These are phyloP conservation scores for Dissophora globulifera DNA, from an alignment of 192 early-diverging fungal species.

Conservation along the genomic window DNA sequence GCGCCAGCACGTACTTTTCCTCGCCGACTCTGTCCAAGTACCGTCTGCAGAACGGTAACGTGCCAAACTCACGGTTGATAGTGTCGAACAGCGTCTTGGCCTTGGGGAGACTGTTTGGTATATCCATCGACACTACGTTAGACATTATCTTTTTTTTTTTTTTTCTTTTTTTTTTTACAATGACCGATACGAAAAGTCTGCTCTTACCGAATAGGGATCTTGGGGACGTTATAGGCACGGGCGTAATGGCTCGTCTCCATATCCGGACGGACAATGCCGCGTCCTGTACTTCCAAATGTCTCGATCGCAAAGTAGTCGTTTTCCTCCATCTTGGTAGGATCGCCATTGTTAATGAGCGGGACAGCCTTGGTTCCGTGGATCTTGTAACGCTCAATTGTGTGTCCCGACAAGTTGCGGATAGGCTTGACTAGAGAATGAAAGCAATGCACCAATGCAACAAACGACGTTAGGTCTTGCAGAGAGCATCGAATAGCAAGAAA, in stretches of 20 bases:
- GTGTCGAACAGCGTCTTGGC: constrained; percentile 80
- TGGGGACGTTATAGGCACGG: constrained; percentile 64
- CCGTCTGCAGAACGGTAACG: constrained; percentile 93
- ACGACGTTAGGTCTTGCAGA: not conserved
- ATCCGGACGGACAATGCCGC: constrained; percentile 87
- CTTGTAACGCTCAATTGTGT: constrained; percentile 90
- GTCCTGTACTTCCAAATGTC: constrained; percentile 96
- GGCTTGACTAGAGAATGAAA: constrained; percentile 73
- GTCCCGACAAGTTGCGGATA: constrained; percentile 97
- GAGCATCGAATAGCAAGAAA: not conserved
- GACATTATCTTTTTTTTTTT: too few relatives aligned
- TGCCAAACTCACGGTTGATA: constrained; percentile 92
- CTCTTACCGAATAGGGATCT: constrained; percentile 69
- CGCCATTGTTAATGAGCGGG: constrained; percentile 89
- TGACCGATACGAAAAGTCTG: too few relatives aligned
- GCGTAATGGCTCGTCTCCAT: constrained; percentile 93
- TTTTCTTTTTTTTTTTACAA: too few relatives aligned
- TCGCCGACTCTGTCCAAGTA: constrained; percentile 96
- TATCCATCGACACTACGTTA: too few relatives aligned
- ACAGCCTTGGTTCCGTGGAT: constrained; percentile 97
- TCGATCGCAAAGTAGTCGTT: constrained; percentile 95
- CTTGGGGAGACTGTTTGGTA: too few relatives aligned
- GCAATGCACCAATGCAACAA: too few relatives aligned
- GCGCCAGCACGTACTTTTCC: constrained; percentile 84
- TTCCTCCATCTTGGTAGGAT: constrained; percentile 95